These are phyloP conservation scores for Termitomyces sp. DNA, from an alignment of 768 basidiomycete species.

Conservation along the genomic window DNA sequence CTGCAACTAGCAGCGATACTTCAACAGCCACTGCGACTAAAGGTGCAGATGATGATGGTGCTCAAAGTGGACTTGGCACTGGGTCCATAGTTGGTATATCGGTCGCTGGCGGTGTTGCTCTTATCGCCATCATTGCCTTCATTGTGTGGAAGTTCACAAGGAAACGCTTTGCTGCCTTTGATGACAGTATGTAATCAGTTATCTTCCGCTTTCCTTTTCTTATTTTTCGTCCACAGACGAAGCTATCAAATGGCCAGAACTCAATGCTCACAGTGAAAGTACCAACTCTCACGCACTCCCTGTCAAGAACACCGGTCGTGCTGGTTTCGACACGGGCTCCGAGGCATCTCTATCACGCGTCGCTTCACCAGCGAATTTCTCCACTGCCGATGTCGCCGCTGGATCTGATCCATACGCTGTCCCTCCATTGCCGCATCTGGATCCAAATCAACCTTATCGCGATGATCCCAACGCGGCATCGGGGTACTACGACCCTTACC, in stretches of 20 bases:
- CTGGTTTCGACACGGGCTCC: constrained; percentile 70
- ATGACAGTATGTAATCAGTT: constrained; percentile 60
- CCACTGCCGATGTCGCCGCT: constrained; percentile 47
- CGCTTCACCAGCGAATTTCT: constrained; percentile 40
- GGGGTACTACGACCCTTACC: constrained; percentile 78
- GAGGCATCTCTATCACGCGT: constrained; percentile 56
- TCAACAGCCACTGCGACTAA: constrained; percentile 26
- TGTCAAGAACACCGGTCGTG: constrained; percentile 62
- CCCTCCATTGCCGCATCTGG: constrained; percentile 76
- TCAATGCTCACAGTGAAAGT: constrained; percentile 58
- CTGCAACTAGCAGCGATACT: constrained; percentile 22
- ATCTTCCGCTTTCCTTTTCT: constrained; percentile 5
- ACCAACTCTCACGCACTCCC: constrained; percentile 61
- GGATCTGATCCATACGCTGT: constrained; percentile 72
- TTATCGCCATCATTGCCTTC: constrained; percentile 69
- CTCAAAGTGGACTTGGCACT: constrained; percentile 45
- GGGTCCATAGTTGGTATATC: constrained; percentile 80
- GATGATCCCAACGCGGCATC: constrained; percentile 57
- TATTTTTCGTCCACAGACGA: constrained; percentile 44
- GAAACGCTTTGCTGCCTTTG: constrained; percentile 72
- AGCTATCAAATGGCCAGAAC: constrained; percentile 90
- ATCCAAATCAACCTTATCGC: constrained; percentile 72
- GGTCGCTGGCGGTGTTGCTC: constrained; percentile 75
- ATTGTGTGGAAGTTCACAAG: constrained; percentile 85
- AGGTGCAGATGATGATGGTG: constrained; percentile 15